Conservation (phyloP, 2,329 filamentous ascomycete species). For the Graphium sp. region DNA sequence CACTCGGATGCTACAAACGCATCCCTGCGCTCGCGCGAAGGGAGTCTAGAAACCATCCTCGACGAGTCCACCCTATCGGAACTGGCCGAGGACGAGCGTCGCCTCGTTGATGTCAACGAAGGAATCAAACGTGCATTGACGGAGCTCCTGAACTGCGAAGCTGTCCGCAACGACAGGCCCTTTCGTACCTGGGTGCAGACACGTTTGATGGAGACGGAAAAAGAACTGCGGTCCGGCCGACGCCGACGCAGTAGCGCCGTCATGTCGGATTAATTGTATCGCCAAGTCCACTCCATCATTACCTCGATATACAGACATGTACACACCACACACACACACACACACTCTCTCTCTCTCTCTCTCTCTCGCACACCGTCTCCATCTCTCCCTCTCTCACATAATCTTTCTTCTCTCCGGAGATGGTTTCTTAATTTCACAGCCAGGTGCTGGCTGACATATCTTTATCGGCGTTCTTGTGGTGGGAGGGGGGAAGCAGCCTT, state of each 20-base stretch:
- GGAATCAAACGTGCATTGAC: conserved; percentile 44
- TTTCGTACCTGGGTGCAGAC: conserved; percentile 43
- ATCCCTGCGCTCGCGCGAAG: conserved; percentile 1
- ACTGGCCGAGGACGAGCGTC: conserved; percentile 33
- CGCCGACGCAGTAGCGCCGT: conserved; percentile 23
- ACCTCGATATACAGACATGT: neutral
- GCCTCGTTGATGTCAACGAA: conserved; percentile 39
- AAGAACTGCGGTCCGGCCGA: conserved; percentile 35
- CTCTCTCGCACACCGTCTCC: neutral
- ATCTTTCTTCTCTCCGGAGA: neutral
- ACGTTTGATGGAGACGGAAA: conserved; percentile 42
- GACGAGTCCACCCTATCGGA: conserved; percentile 30
- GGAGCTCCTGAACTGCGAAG: conserved; percentile 42
- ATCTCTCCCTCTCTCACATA: neutral
- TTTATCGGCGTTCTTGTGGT: no score
- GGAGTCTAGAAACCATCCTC: conserved; percentile 19
- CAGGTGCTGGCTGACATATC: no score
- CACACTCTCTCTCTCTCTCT: neutral
- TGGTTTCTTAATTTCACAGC: neutral
- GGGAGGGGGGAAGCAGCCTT: no score
- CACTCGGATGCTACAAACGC: conserved; percentile 3
- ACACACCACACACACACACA: neutral
- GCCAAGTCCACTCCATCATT: no score
- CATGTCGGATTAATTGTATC: no score
- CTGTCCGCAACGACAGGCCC: conserved; percentile 29